phyloP scores from a whole-genome alignment of 768 basidiomycete genomes.

The Rhizopogon vesiculosus region DNA sequence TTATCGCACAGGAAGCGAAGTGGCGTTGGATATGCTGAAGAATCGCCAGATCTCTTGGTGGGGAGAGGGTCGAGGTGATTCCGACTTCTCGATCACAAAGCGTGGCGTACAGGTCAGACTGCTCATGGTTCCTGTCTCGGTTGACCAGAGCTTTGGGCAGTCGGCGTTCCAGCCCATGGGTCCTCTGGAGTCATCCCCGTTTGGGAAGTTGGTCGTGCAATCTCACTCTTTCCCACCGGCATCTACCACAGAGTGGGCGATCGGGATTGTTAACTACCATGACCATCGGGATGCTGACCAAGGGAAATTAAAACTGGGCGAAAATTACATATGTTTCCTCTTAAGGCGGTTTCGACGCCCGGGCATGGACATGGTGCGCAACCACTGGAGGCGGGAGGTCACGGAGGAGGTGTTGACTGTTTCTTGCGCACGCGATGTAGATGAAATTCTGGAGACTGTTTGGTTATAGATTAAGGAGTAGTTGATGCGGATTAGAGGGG shows the following conservation, averaged over 20 bases:
- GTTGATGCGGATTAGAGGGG: too few species aligned
- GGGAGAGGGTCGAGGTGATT: slow-evolving; percentile 5
- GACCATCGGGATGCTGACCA: background rate
- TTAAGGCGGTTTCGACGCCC: background rate
- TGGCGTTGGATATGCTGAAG: background rate
- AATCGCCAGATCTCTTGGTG: background rate
- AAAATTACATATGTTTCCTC: background rate
- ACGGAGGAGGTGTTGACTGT: too few species aligned
- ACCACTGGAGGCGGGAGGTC: too few species aligned
- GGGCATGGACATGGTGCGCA: too few species aligned
- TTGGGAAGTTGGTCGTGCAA: slow-evolving; percentile 5
- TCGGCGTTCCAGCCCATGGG: slow-evolving; percentile 9
- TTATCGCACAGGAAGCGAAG: slow-evolving; percentile 5
- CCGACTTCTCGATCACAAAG: slow-evolving; percentile 15
- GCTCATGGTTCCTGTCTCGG: slow-evolving; percentile 6
- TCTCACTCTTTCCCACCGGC: slow-evolving; percentile 7
- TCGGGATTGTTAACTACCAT: slow-evolving; percentile 17
- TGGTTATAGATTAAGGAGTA: too few species aligned
- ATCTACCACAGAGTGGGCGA: slow-evolving; percentile 10
- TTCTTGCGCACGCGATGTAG: too few species aligned
- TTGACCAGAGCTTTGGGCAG: too few species aligned
- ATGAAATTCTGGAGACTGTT: too few species aligned
- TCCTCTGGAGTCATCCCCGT: slow-evolving; percentile 1
- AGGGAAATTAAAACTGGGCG: background rate
- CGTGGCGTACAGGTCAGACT: slow-evolving; percentile 13